Evolutionary conservation across 371 early-diverging fungal genomes (phyloP).

Genomic region (Syncephalastrum monosporum): DNA sequence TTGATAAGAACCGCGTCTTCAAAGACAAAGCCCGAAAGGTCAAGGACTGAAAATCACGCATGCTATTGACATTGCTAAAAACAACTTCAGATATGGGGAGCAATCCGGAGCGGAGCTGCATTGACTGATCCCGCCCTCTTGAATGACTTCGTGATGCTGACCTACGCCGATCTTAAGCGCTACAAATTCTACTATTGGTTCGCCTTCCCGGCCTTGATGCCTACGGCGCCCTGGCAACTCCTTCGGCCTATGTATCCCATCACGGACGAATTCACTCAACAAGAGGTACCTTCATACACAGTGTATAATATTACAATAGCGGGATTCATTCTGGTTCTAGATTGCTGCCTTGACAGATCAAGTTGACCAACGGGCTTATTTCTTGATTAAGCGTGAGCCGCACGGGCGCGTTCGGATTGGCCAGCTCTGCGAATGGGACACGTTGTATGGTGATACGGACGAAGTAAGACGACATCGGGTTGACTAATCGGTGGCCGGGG

Average conservation of each 20-base stretch:
- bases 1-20: slow-evolving; percentile 76
- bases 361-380: slow-evolving; percentile 5
- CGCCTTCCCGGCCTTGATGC: slow-evolving; percentile 81
- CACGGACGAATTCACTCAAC: slow-evolving; percentile 19
- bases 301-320: background rate
- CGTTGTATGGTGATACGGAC: slow-evolving; percentile 14
- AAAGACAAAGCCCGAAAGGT: slow-evolving; percentile 46
- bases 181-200: slow-evolving; percentile 94
- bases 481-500: no score
- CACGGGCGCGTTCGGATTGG: slow-evolving; percentile 13
- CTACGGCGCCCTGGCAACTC: slow-evolving; percentile 33
- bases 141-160: slow-evolving; percentile 67
- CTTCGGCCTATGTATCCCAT: slow-evolving; percentile 8
- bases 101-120: slow-evolving; percentile 66
- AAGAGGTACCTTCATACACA: slow-evolving; percentile 17
- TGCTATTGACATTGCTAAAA: background rate
- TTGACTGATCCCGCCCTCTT: slow-evolving; percentile 60
- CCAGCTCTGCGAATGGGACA: slow-evolving; percentile 31
- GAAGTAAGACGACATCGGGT: slow-evolving; percentile 8
- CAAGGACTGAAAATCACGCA: background rate
- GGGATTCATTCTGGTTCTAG: slow-evolving; percentile 4
- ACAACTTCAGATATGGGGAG: slow-evolving; percentile 60
- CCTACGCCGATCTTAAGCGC: slow-evolving; percentile 93
- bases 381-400: slow-evolving; percentile 10
- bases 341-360: slow-evolving; percentile 11